These are phyloP conservation scores for Musa troglodytarum DNA, from an alignment of 176 grass and related monocot genomes.

Conservation along the genomic window DNA sequence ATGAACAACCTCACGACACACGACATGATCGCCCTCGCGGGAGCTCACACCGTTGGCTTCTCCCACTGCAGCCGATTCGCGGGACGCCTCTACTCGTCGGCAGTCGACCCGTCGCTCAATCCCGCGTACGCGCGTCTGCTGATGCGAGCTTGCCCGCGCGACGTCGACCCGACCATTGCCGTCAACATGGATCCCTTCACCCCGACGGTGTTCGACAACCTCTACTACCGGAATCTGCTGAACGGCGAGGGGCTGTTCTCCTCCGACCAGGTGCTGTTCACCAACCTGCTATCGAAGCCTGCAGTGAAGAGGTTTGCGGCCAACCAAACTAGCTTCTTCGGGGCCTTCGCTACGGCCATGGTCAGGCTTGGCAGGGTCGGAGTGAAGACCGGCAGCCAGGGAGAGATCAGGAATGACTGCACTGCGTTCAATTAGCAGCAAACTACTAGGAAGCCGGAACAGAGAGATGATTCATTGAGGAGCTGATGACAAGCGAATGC, in stretches of 20 bases:
- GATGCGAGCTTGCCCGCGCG: conserved; percentile 45
- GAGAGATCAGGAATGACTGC: conserved; percentile 69
- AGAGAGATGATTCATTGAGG: no score
- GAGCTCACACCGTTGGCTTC: conserved; percentile 83
- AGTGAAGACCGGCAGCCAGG: conserved; percentile 46
- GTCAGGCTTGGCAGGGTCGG: conserved; percentile 56
- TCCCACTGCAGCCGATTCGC: conserved; percentile 71
- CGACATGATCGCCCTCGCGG: conserved; percentile 71
- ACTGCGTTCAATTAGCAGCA: conserved; percentile 49
- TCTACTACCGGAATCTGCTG: conserved; percentile 47
- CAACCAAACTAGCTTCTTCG: conserved; percentile 47
- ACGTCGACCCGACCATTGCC: conserved; percentile 52
- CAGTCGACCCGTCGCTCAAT: conserved; percentile 41
- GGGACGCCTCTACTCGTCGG: conserved; percentile 33
- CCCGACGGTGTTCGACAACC: conserved; percentile 65
- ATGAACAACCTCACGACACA: conserved; percentile 15
- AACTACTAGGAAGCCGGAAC: no score
- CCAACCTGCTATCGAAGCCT: conserved; percentile 7
- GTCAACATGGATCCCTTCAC: conserved; percentile 76
- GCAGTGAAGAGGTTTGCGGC: conserved; percentile 37
- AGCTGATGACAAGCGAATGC: no score
- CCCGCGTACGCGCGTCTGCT: conserved; percentile 35
- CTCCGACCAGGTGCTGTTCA: conserved; percentile 57
- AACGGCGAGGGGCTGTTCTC: conserved; percentile 59
- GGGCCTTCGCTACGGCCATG: conserved; percentile 36